These are phyloP conservation scores for Fraxinus xanthoxyloides DNA, from an alignment of 305 asterid genomes.

Conservation along the genomic window DNA sequence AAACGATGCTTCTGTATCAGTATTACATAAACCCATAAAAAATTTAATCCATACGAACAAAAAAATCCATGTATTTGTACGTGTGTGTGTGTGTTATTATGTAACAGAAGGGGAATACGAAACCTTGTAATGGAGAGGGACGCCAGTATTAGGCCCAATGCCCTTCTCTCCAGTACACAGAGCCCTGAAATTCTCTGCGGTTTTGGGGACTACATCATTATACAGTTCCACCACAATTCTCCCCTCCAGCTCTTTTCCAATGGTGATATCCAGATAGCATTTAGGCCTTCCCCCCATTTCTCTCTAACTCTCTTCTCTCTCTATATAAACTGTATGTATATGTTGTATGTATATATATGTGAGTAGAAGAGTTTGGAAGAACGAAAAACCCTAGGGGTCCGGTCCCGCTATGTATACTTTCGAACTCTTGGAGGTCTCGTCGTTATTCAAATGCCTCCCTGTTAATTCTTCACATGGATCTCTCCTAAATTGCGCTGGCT, in stretches of 20 bases:
- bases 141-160: conserved; percentile 71
- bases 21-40: not conserved
- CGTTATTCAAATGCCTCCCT: conserved; percentile 23
- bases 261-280: conserved; percentile 75
- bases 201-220: conserved; percentile 78
- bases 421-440: conserved; percentile 34
- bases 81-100: not conserved
- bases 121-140: conserved; percentile 93
- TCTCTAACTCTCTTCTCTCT: conserved; percentile 25
- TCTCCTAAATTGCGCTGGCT: conserved; percentile 24
- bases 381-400: conserved; percentile 51
- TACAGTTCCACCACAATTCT: conserved; percentile 77
- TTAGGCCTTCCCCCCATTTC: conserved; percentile 47
- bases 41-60: not conserved
- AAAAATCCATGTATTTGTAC: not conserved
- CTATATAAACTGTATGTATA: conserved; percentile 17
- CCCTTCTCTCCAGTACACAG: conserved; percentile 99
- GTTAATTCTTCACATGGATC: not conserved
- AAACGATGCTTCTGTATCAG: not conserved
- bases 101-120: not conserved
- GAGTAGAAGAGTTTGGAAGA: conserved; percentile 32
- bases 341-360: conserved; percentile 6
- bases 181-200: conserved; percentile 96
- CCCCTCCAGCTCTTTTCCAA: conserved; percentile 90
- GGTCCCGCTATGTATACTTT: conserved; percentile 40